Conservation (phyloP, 179 eudicot species). For the Silene noctiflora region DNA sequence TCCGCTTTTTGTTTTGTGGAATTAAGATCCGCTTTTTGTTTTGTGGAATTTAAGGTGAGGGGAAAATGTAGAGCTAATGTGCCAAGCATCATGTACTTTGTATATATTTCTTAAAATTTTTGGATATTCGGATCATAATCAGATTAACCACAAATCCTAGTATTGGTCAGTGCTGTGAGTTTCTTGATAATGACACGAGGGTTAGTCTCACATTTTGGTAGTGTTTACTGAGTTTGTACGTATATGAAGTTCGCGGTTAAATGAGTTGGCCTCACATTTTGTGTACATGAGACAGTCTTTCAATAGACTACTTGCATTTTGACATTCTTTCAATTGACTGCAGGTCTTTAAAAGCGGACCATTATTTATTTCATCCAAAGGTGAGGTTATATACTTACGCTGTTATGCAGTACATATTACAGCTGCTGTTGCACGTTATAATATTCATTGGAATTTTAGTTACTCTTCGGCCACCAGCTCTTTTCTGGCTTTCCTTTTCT, state of each 20-base stretch:
- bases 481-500: neutral
- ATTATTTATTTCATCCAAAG: slow-evolving; percentile 84
- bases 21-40: too few relatives aligned
- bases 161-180: too few relatives aligned
- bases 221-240: too few relatives aligned
- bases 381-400: slow-evolving; percentile 33
- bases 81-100: neutral
- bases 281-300: neutral
- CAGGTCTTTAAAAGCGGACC: slow-evolving; percentile 94
- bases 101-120: neutral
- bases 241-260: too few relatives aligned
- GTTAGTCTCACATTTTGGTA: too few relatives aligned
- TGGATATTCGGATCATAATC: neutral
- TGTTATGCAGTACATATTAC: neutral
- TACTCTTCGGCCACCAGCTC: neutral
- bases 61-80: neutral
- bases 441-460: neutral
- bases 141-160: neutral
- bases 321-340: slow-evolving; percentile 25
- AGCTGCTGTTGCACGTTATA: neutral
- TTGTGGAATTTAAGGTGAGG: neutral
- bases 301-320: neutral
- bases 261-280: too few relatives aligned
- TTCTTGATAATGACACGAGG: too few relatives aligned
- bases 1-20: too few relatives aligned